phyloP scores from a whole-genome alignment of 371 early-diverging fungal genomes.

The Choanephora cucurbitarum region DNA sequence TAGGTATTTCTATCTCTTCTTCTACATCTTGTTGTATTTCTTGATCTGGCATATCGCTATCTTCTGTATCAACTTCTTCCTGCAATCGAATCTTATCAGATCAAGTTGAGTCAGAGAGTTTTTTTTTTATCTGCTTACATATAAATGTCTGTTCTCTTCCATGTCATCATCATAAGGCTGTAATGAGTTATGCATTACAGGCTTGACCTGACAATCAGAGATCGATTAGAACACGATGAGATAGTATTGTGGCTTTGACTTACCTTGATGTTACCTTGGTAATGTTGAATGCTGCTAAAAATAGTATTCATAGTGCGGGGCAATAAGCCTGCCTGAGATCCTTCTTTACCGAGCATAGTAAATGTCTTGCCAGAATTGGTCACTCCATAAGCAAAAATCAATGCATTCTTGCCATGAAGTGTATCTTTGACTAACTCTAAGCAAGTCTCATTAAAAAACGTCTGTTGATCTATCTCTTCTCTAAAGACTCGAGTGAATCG shows the following conservation, averaged over 20 bases:
- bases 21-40: not conserved
- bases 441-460: constrained; percentile 62
- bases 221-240: too few relatives aligned
- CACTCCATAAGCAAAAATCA: constrained; percentile 75
- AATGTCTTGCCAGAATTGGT: constrained; percentile 87
- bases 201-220: constrained; percentile 32
- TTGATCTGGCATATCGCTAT: too few relatives aligned
- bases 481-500: constrained; percentile 66
- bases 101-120: too few relatives aligned
- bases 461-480: constrained; percentile 46
- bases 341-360: constrained; percentile 55
- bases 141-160: constrained; percentile 43
- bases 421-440: constrained; percentile 55
- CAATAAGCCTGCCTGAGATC: constrained; percentile 54
- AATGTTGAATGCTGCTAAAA: constrained; percentile 45
- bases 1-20: not conserved
- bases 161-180: constrained; percentile 30
- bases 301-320: constrained; percentile 63
- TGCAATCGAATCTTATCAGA: too few relatives aligned
- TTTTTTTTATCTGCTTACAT: constrained; percentile 7
- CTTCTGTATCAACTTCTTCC: too few relatives aligned
- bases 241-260: constrained; percentile 46
- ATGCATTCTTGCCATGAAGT: constrained; percentile 59
- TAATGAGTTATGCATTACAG: constrained; percentile 45
- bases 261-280: constrained; percentile 32